Conservation (phyloP, 2,329 filamentous ascomycete genomes). For the Ophiostoma triangulosporum region DNA sequence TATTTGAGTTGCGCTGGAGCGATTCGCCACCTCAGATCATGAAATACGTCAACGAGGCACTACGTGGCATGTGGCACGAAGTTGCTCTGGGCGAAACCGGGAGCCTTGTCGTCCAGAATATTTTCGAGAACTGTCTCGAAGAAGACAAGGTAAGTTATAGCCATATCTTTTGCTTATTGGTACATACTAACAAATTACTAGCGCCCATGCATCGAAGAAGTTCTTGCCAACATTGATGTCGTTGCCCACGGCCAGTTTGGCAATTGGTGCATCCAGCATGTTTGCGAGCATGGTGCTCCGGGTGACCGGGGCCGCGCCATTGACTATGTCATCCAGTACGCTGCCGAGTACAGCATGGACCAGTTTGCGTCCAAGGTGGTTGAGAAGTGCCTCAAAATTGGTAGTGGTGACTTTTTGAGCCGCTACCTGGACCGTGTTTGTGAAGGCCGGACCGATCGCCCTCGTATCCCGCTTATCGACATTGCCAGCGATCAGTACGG, state of each 20-base stretch:
- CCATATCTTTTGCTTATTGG: too few relatives aligned
- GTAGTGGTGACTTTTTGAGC: slow-evolving; percentile 75
- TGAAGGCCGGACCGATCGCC: slow-evolving; percentile 77
- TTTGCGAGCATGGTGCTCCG: slow-evolving; percentile 89
- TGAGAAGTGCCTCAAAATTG: slow-evolving; percentile 97
- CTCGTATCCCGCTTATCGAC: slow-evolving; percentile 92
- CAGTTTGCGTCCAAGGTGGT: slow-evolving; percentile 99
- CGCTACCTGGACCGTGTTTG: slow-evolving; percentile 91
- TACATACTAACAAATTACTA: slow-evolving; percentile 22
- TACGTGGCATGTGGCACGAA: slow-evolving; percentile 96
- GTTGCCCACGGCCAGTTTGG: slow-evolving; percentile 96
- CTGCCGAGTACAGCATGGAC: slow-evolving; percentile 95
- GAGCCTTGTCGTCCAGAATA: slow-evolving; percentile 96
- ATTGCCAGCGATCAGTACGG: slow-evolving; percentile 98
- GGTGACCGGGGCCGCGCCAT: slow-evolving; percentile 85
- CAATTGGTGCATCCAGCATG: slow-evolving; percentile 99
- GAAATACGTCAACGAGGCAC: slow-evolving; percentile 91
- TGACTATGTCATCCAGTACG: slow-evolving; percentile 87
- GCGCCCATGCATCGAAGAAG: slow-evolving; percentile 95
- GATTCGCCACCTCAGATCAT: slow-evolving; percentile 94
- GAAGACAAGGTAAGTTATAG: slow-evolving; percentile 71
- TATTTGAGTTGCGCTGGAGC: slow-evolving; percentile 94
- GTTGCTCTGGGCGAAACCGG: slow-evolving; percentile 94
- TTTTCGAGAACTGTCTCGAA: slow-evolving; percentile 97
- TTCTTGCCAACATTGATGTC: slow-evolving; percentile 86